A percentile compares a stretch with the other conserved stretches of the same genome.
Evolutionary conservation across 73 alveolate genomes (phyloP).

Genomic region (Paramecium sexaurelia): DNA sequence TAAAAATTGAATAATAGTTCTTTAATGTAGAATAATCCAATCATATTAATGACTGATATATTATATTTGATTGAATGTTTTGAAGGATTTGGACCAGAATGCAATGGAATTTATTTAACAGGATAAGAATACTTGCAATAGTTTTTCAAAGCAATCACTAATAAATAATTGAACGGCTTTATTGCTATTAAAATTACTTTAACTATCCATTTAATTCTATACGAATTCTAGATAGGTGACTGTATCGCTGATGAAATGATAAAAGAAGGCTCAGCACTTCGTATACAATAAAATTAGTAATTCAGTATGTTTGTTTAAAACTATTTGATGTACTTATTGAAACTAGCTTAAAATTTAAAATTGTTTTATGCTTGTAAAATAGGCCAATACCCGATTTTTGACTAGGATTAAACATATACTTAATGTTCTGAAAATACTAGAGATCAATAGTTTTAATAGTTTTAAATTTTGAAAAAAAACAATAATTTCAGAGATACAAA

Average conservation of each 20-base stretch:
- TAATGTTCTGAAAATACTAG: conserved; percentile 7
- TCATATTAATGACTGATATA: conserved; percentile 33
- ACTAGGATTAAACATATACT: neutral
- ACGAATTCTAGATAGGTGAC: conserved; percentile 43
- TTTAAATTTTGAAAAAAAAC: neutral
- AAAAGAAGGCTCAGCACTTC: neutral
- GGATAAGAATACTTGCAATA: conserved; percentile 35
- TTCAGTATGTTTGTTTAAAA: neutral
- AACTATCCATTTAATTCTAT: conserved; percentile 14
- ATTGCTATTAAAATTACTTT: conserved; percentile 4
- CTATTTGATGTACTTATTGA: conserved; percentile 34
- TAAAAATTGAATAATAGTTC: neutral
- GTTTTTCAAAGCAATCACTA: neutral
- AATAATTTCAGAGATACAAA: conserved; percentile 25
- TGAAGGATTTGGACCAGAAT: conserved; percentile 60
- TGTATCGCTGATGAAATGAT: conserved; percentile 14
- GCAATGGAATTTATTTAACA: conserved; percentile 39
- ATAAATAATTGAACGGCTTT: neutral
- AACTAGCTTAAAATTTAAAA: conserved; percentile 44
- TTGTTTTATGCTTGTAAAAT: conserved; percentile 45
- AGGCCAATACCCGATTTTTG: conserved; percentile 33
- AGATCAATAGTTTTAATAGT: neutral
- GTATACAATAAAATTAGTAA: neutral
- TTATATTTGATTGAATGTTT: conserved; percentile 28
- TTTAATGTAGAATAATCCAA: neutral